phyloP scores from a whole-genome alignment of 495 filamentous ascomycete species.

The Trichoderma gamsii region DNA sequence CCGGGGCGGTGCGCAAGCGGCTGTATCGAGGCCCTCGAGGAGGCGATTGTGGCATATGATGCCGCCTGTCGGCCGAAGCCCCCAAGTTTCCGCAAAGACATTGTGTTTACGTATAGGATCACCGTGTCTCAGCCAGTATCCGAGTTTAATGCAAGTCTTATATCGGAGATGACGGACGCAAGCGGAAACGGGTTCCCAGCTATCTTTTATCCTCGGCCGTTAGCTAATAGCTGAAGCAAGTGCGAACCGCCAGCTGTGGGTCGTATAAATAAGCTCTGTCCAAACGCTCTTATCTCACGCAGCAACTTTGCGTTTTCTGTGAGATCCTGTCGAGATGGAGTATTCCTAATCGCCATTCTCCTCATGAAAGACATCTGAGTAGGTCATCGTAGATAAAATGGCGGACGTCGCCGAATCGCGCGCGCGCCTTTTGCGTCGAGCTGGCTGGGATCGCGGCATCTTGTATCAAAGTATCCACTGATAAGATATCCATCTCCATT shows the following conservation, averaged over 20 bases:
- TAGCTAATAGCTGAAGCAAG: no score
- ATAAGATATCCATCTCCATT: not conserved
- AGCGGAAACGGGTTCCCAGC: no score
- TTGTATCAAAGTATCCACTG: not conserved
- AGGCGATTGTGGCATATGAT: conserved; percentile 25
- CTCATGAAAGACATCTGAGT: not conserved
- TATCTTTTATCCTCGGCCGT: no score
- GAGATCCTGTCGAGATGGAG: no score
- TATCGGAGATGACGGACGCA: no score
- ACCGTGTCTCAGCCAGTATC: not conserved
- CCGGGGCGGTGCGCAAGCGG: conserved; percentile 40
- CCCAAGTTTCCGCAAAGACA: not conserved
- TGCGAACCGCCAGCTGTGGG: no score
- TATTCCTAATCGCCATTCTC: no score
- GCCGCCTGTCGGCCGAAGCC: conserved; percentile 5
- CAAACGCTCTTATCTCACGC: no score
- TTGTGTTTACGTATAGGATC: not conserved
- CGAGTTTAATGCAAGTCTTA: no score
- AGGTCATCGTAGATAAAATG: not conserved
- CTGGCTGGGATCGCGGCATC: not conserved
- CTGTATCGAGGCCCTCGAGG: conserved; percentile 8
- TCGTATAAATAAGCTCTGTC: no score
- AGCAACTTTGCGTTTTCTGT: no score
- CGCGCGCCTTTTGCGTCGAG: not conserved
- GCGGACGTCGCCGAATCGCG: conserved; percentile 2